A percentile compares a stretch with the other conserved stretches of the same genome.
Evolutionary conservation across 73 alveolate species (phyloP).

Genomic region (Tetrahymena borealis): DNA sequence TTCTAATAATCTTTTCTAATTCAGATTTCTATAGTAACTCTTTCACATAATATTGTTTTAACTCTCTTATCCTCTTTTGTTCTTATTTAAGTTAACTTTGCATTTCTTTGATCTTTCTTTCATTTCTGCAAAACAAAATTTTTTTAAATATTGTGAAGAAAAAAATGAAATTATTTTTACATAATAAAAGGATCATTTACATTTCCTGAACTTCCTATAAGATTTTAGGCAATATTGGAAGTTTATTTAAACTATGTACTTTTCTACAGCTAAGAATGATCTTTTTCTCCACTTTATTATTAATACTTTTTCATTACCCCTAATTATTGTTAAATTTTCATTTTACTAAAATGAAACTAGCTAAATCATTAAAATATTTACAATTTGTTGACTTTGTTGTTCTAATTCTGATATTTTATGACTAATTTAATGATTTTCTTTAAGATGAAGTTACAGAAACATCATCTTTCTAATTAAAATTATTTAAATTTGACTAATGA

Average conservation of each 20-base stretch:
- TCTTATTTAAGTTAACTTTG: constrained; percentile 29
- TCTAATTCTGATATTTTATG: not conserved
- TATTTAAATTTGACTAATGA: not conserved
- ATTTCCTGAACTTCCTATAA: not conserved
- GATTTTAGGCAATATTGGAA: not conserved
- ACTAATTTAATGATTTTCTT: not conserved
- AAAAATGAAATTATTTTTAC: not conserved
- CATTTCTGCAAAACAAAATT: constrained; percentile 1
- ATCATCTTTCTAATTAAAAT: not conserved
- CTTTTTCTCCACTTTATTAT: not conserved
- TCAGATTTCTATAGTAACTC: constrained; percentile 58
- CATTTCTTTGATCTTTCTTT: constrained; percentile 22
- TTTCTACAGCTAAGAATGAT: not conserved
- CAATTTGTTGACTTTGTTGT: not conserved
- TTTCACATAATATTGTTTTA: constrained; percentile 45
- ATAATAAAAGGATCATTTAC: not conserved
- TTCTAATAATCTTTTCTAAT: constrained; percentile 56
- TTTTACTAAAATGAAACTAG: too few species aligned
- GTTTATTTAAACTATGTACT: not conserved
- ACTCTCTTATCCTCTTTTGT: constrained; percentile 55
- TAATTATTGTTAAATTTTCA: too few species aligned
- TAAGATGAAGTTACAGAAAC: not conserved
- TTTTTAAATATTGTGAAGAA: not conserved
- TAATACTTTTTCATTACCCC: not conserved
- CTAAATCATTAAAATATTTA: too few species aligned